phyloP scores from a whole-genome alignment of 1,139 yeast species.

The Magnusiomyces ingens region DNA sequence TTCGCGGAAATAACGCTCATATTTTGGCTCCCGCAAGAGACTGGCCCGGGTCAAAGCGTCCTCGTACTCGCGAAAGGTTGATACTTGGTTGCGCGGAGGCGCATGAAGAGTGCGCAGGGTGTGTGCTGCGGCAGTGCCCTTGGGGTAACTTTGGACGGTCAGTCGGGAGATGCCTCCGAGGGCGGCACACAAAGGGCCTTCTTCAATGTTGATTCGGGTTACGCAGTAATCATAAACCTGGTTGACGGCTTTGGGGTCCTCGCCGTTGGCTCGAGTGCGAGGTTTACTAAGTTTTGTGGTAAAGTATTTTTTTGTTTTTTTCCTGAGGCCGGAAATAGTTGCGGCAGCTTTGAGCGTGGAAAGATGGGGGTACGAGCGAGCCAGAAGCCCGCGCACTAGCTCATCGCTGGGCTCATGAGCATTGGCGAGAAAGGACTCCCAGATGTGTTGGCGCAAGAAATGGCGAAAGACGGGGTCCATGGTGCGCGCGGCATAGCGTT shows the following conservation, averaged over 20 bases:
- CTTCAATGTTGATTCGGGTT: neutral
- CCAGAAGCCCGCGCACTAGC: neutral
- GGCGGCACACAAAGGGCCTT: neutral
- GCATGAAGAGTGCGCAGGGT: neutral
- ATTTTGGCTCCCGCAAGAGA: neutral
- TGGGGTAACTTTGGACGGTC: neutral
- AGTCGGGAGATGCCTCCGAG: neutral
- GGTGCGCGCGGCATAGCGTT: neutral
- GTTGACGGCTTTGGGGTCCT: neutral
- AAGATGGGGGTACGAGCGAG: neutral
- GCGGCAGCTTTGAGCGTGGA: neutral
- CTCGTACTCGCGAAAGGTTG: neutral
- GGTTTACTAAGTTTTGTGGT: no score
- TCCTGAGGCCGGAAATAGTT: neutral
- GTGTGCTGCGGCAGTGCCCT: neutral
- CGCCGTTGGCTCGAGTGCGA: no score
- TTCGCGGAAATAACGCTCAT: neutral
- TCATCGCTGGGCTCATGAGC: neutral
- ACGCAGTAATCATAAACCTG: neutral
- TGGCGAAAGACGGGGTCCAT: constrained; percentile 1
- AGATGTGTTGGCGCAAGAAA: neutral
- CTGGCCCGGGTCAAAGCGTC: neutral
- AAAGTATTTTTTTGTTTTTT: no score
- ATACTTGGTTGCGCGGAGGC: neutral
- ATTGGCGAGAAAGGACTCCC: neutral